Evolutionary conservation across 2,329 filamentous ascomycete genomes (phyloP).

Genomic region (Verruconis gallopava): DNA sequence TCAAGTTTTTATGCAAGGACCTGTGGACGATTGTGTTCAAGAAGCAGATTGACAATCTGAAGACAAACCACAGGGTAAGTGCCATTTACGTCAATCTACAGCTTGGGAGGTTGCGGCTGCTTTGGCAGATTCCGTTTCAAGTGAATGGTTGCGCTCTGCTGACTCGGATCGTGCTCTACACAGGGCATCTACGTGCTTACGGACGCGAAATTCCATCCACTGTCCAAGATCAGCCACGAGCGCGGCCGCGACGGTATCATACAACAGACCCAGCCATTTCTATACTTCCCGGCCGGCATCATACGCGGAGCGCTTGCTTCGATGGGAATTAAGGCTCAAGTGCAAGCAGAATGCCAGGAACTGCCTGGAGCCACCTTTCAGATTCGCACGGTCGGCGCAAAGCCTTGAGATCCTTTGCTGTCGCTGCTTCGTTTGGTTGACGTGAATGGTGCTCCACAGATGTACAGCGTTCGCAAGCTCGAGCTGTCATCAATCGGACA

Average conservation of each 20-base stretch:
- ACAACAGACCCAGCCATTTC: conserved; percentile 58
- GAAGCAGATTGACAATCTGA: conserved; percentile 97
- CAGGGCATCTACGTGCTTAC: conserved; percentile 92
- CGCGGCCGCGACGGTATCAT: conserved; percentile 45
- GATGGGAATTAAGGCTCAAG: conserved; percentile 78
- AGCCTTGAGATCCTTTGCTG: conserved; percentile 21
- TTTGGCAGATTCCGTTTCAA: too few relatives aligned
- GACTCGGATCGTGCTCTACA: neutral
- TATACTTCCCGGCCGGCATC: conserved; percentile 91
- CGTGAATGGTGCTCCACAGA: too few relatives aligned
- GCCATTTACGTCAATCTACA: too few relatives aligned
- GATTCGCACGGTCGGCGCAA: conserved; percentile 69
- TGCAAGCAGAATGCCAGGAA: conserved; percentile 80
- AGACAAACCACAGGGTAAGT: conserved; percentile 82
- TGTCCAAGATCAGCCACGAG: conserved; percentile 80
- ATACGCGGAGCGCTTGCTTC: conserved; percentile 86
- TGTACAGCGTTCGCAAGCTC: too few relatives aligned
- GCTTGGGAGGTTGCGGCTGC: neutral
- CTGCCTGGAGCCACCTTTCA: conserved; percentile 86
- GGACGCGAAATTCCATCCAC: conserved; percentile 80
- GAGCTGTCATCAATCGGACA: too few relatives aligned
- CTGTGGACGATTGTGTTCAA: conserved; percentile 88
- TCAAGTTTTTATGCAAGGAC: conserved; percentile 98
- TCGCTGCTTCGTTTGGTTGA: too few relatives aligned
- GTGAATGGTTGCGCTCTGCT: too few relatives aligned